These are phyloP conservation scores for Plectosphaerella plurivora DNA, from an alignment of 2,329 filamentous ascomycete species.

Conservation along the genomic window DNA sequence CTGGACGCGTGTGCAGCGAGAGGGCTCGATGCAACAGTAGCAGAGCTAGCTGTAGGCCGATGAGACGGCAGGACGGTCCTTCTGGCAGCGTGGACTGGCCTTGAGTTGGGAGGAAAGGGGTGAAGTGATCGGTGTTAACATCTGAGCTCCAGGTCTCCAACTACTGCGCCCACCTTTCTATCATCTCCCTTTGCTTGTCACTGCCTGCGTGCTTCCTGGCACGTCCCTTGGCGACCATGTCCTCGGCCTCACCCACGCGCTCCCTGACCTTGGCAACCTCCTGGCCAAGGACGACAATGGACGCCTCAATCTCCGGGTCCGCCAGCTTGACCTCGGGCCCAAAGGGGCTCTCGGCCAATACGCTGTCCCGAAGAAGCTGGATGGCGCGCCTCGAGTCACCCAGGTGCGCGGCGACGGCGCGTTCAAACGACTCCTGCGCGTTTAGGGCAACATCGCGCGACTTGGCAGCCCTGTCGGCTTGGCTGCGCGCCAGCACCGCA, in stretches of 20 bases:
- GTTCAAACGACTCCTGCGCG: constrained; percentile 48
- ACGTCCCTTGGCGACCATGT: constrained; percentile 27
- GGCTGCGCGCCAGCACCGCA: constrained; percentile 25
- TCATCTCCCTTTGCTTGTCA: constrained; percentile 43
- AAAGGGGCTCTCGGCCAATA: constrained; percentile 49
- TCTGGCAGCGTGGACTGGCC: no score
- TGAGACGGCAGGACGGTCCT: no score
- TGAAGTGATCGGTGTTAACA: background rate
- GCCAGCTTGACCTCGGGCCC: constrained; percentile 38
- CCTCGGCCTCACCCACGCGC: constrained; percentile 32
- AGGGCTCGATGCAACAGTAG: no score
- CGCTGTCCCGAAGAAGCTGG: constrained; percentile 43
- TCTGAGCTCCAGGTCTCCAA: background rate
- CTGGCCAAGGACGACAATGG: constrained; percentile 39
- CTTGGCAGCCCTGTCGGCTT: constrained; percentile 37
- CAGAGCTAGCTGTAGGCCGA: no score
- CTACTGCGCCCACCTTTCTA: constrained; percentile 33
- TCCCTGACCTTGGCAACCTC: constrained; percentile 37
- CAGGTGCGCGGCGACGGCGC: constrained; percentile 32
- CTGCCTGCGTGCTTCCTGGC: constrained; percentile 19
- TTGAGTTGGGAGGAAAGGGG: no score
- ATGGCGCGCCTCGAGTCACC: constrained; percentile 43
- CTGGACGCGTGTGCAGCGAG: no score
- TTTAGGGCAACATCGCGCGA: constrained; percentile 36
- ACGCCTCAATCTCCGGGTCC: constrained; percentile 48